Evolutionary conservation across 495 filamentous ascomycete species (phyloP), one percentile per base, ranked within the genome.

Genomic region (Cryomyces minteri): DNA sequence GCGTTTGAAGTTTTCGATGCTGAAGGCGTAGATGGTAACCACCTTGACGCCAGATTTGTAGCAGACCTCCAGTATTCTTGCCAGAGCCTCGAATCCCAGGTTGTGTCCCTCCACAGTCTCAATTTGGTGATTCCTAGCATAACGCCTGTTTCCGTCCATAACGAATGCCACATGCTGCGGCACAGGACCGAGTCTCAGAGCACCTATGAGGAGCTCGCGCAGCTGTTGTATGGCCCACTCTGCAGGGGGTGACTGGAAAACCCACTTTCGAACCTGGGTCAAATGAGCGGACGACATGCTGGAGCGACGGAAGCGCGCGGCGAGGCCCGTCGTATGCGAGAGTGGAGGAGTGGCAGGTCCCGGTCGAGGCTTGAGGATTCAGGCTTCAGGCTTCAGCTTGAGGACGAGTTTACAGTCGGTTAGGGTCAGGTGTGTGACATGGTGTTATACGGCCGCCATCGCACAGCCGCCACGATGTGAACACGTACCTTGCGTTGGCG

Each of bases 71-170:
- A 98, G 77, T 42, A 96, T 84, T 82, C 77, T 73, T 36, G 88
- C 92, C 37, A 98, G 68, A 18, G 90, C 87, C 64, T 98, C 90
- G 55, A 96, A 98, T 5, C 90, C 90, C 51, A 94, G 62, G 56
- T 90, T 84, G 60, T 98, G 90, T n/a, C 90, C 90, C 63, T 98
- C 87, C 34, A 94, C 80, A 0, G 87, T 94, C 70, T 98, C 90
- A 55, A 98, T 93, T 41, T 88, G 77, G 64, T 88, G 84, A 41
- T 68, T 79, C 42, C 84, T 70, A 1, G 90, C 90, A 62, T 90
- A 98, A 18, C 90, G 76, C 42, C 90, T 67, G 60, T 98, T 98
- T 34, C 90, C 90, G 61, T 98, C 90, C 92, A 96, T 96, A 46
- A 94, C 87, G 55, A 98, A 96, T 5, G 90, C 90, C 43, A 98